Conservation (phyloP, 139 green algal genomes). For the Nannochloris sp. region DNA sequence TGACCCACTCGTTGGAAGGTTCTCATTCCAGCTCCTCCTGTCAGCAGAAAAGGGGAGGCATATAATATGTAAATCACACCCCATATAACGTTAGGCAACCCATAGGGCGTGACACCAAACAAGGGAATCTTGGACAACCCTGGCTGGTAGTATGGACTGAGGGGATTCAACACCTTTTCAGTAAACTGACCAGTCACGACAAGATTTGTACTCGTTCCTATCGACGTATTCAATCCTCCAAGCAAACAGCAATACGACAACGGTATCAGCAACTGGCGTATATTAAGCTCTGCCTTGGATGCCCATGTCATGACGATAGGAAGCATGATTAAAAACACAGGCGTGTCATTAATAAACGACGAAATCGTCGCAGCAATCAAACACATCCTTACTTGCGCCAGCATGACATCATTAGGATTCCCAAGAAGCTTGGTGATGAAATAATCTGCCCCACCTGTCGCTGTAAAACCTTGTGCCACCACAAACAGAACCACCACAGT, state of each 20-base stretch:
- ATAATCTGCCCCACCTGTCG: conserved; percentile 29
- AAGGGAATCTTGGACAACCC: conserved; percentile 11
- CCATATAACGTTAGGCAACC: conserved; percentile 20
- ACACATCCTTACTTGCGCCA: conserved; percentile 30
- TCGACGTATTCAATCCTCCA: conserved; percentile 47
- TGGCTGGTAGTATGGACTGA: conserved; percentile 26
- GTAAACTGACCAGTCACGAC: conserved; percentile 41
- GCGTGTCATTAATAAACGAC: conserved; percentile 59
- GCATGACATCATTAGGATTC: conserved; percentile 6
- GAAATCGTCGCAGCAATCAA: conserved; percentile 25
- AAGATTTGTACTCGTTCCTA: conserved; percentile 54
- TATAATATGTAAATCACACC: conserved; percentile 35
- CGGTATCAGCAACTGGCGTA: conserved; percentile 51
- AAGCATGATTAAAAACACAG: conserved; percentile 46
- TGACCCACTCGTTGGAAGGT: conserved; percentile 10
- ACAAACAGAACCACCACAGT: conserved; percentile 46
- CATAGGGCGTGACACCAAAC: conserved; percentile 29
- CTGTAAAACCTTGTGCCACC: conserved; percentile 36
- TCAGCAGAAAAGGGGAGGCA: conserved; percentile 21
- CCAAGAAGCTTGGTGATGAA: conserved; percentile 28
- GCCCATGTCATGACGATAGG: conserved; percentile 30
- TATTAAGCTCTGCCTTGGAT: conserved; percentile 17
- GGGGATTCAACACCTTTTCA: conserved; percentile 15
- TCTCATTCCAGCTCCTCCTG: conserved; percentile 14
- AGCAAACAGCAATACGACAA: conserved; percentile 49